Base-by-base conservation (phyloP, 441 rosid species). In the Eruca vesicaria region DNA sequence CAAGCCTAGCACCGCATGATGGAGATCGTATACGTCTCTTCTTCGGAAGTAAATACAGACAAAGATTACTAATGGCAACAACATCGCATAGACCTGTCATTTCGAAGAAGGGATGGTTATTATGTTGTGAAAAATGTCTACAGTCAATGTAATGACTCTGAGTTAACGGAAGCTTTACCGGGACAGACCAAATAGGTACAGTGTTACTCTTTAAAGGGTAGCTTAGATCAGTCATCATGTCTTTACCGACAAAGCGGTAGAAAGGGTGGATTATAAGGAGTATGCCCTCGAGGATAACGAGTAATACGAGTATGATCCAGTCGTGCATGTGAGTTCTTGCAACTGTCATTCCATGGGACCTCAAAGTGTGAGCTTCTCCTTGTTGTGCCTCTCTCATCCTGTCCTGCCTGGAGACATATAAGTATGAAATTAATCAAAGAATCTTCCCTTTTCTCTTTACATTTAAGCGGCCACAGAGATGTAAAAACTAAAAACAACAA, bases 1-100 rank as follows among this genome's bases (percentile, higher is more conserved):
- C 66, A 95, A 90, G 63, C 97, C 58, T 1, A 52, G 20, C 55
- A 48, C 19, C 9, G 55, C 55, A 16, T 48, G 55, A 3, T 48
- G 55, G 16, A 48, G 55, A 48, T 48, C 55, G 55, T 48, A 48
- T 48, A 48, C 55, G 10, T 48, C 55, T 48, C 55, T 48, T 48
- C 55, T 48, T 2, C 55, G 55, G 55, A 48, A 48, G 55, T 48
- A 48, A 1, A 48, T 48, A 48, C 7, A 15, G 55, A 48, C 15
- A 20, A 48, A 48, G 20, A 48, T 48, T 15, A 0, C 55, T 20
- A 48, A 48, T 15, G 55, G 55, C 55, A 48, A 48, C 10, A 48
- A 20, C 9, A 48, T 48, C 9, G 55, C 55, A 48, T 48, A 48
- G 20, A 48, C 20, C 55, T 48, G 20, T 7, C 11, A 35, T 10